A percentile compares a stretch with the other conserved stretches of the same genome.
Conservation (phyloP, 352 stramenopile species). For the Pythium phragmiticola region DNA sequence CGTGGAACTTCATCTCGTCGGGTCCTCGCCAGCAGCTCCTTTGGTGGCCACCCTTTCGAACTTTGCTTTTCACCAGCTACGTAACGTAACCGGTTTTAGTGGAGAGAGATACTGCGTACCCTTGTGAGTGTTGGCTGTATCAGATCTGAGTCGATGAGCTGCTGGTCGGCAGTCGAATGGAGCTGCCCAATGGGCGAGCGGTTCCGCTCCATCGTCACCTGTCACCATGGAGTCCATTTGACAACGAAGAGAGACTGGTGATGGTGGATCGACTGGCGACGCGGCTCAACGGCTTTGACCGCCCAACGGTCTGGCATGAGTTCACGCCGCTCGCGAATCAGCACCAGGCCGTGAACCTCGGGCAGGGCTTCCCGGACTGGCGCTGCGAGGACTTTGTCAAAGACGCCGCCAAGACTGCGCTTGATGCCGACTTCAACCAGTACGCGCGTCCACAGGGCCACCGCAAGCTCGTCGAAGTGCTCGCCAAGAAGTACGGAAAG, state of each 20-base stretch:
- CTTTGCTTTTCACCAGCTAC: not conserved
- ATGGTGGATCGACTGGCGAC: constrained; percentile 64
- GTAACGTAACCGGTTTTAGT: constrained; percentile 16
- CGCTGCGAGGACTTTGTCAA: constrained; percentile 93
- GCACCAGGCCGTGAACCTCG: constrained; percentile 91
- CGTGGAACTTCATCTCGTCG: constrained; percentile 70
- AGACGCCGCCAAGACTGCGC: constrained; percentile 89
- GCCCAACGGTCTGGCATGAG: constrained; percentile 83
- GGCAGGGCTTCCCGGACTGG: constrained; percentile 95
- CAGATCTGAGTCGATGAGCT: constrained; percentile 7
- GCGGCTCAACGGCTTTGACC: constrained; percentile 71
- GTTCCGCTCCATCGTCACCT: constrained; percentile 9
- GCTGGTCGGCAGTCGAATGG: not conserved
- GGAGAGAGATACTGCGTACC: not conserved
- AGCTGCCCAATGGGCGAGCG: constrained; percentile 12
- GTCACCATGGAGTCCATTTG: not conserved
- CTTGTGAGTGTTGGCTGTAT: not conserved
- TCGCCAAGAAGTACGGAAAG: constrained; percentile 91
- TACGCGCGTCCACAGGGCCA: constrained; percentile 92
- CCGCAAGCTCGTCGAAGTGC: constrained; percentile 70
- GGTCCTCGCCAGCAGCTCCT: too few relatives aligned
- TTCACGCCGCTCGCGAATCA: constrained; percentile 88
- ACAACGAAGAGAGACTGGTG: not conserved
- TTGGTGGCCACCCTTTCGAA: constrained; percentile 9
- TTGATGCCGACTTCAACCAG: constrained; percentile 93